A percentile compares a stretch with the other conserved stretches of the same genome.
These are phyloP conservation scores for Botryococcus braunii DNA, from an alignment of 163 green algal genomes.

Conservation along the genomic window DNA sequence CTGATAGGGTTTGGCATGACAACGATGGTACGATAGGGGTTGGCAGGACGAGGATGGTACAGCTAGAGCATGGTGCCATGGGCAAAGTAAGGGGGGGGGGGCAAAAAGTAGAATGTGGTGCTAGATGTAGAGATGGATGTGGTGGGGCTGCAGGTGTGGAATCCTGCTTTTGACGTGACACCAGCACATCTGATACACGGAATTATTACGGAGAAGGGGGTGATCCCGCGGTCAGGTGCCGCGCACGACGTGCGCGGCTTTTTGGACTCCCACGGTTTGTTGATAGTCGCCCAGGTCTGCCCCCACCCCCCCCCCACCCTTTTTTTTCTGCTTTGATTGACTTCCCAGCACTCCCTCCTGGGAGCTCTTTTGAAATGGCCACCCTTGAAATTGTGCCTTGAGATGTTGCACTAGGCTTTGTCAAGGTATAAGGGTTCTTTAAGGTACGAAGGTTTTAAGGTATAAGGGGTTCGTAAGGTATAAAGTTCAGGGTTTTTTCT, in stretches of 20 bases:
- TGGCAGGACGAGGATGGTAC: too few relatives aligned
- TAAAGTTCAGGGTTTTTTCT: too few relatives aligned
- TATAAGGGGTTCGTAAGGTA: too few relatives aligned
- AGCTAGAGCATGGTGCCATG: too few relatives aligned
- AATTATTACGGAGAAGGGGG: constrained; percentile 90
- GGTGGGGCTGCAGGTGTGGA: constrained; percentile 62
- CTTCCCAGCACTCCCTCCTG: not conserved
- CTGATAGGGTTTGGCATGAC: too few relatives aligned
- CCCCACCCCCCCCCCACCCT: not conserved
- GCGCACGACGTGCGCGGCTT: constrained; percentile 39
- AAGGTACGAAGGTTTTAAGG: not conserved
- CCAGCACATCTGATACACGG: constrained; percentile 72
- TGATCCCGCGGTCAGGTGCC: constrained; percentile 30
- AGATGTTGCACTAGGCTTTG: not conserved
- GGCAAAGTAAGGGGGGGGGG: too few relatives aligned
- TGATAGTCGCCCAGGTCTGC: not conserved
- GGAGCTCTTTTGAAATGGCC: not conserved
- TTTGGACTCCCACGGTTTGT: constrained; percentile 3
- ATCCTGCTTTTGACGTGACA: constrained; percentile 91
- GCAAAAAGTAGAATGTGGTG: too few relatives aligned
- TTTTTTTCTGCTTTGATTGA: not conserved
- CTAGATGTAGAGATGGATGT: too few relatives aligned
- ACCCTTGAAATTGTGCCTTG: not conserved
- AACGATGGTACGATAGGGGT: too few relatives aligned
- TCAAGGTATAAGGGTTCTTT: not conserved